Conservation (phyloP, 495 filamentous ascomycete genomes). For the Lophium mytilinum region DNA sequence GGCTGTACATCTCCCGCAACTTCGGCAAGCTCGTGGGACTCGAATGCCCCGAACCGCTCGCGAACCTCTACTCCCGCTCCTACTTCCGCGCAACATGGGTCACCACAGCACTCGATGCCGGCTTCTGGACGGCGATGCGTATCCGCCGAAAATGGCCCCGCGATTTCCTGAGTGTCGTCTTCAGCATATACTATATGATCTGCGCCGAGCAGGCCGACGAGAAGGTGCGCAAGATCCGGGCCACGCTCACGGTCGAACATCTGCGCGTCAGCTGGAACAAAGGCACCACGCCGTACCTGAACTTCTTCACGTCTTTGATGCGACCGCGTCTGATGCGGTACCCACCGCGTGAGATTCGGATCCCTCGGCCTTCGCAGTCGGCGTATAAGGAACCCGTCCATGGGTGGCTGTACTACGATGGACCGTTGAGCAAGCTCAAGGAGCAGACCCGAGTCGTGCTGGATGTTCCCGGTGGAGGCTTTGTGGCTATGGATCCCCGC, state of each 20-base stretch:
- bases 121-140: conserved; percentile 97
- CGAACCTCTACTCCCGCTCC: conserved; percentile 87
- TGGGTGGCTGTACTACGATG: conserved; percentile 93
- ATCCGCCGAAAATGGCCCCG: conserved; percentile 73
- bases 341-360: conserved; percentile 70
- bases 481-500: conserved; percentile 89
- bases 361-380: conserved; percentile 68
- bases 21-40: conserved; percentile 86
- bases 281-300: conserved; percentile 72
- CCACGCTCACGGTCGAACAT: conserved; percentile 81
- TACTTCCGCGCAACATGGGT: conserved; percentile 98
- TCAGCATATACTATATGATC: conserved; percentile 81
- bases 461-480: conserved; percentile 91
- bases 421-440: conserved; percentile 65
- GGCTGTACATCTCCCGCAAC: conserved; percentile 85
- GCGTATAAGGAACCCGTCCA: conserved; percentile 73
- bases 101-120: conserved; percentile 86
- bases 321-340: conserved; percentile 74
- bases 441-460: conserved; percentile 75
- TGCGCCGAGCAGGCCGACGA: conserved; percentile 93
- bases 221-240: conserved; percentile 85
- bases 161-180: conserved; percentile 73
- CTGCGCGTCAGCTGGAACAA: conserved; percentile 95
- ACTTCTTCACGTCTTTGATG: conserved; percentile 56
- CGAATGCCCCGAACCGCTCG: conserved; percentile 85